Conservation (phyloP, 2,329 filamentous ascomycete species). For the Fusarium sp. region DNA sequence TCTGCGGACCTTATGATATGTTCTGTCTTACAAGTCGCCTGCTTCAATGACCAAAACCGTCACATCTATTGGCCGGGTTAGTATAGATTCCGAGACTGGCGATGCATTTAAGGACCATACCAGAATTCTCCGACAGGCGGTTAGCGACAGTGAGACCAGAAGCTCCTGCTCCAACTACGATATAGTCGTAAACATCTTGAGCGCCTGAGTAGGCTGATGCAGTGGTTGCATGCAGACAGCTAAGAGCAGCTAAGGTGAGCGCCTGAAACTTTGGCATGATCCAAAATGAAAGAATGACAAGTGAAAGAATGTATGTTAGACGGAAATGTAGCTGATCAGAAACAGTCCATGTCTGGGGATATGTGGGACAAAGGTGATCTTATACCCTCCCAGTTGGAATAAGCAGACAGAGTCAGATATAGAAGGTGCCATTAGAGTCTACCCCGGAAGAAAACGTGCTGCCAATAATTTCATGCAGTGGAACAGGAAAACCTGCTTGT, state of each 20-base stretch:
- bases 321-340: neutral
- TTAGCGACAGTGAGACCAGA: conserved; percentile 38
- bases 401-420: neutral
- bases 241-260: neutral
- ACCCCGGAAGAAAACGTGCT: neutral
- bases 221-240: neutral
- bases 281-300: neutral
- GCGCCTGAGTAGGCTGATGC: neutral
- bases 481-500: neutral
- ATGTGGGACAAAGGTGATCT: neutral
- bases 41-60: conserved; percentile 39
- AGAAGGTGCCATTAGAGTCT: neutral
- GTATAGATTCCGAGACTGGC: neutral
- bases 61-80: conserved; percentile 11
- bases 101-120: neutral
- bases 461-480: neutral
- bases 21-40: conserved; percentile 31
- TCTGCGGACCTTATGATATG: rapidly evolving
- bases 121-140: conserved; percentile 31
- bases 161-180: conserved; percentile 36
- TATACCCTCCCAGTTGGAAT: neutral
- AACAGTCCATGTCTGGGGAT: neutral
- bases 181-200: conserved; percentile 27
- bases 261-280: conserved; percentile 1
- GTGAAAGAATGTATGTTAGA: neutral